Percentiles rank a stretch among this genome's conserved stretches.
Evolutionary conservation across 2,329 filamentous ascomycete species (phyloP).

Genomic region (Aspergillus sp.): DNA sequence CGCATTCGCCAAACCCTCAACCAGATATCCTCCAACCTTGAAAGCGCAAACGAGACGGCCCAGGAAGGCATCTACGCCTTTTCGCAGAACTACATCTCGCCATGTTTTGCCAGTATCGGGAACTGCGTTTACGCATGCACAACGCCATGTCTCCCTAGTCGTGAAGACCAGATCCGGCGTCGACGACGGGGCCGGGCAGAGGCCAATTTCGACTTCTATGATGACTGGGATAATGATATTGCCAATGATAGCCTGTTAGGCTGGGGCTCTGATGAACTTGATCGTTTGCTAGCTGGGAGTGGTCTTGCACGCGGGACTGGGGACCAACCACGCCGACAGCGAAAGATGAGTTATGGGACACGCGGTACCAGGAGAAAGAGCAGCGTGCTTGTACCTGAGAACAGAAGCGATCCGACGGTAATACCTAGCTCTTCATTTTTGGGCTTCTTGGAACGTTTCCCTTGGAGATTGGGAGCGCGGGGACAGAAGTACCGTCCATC

Average conservation of each 20-base stretch:
- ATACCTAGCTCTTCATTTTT: constrained; percentile 80
- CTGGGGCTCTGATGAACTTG: constrained; percentile 81
- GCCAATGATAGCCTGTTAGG: constrained; percentile 56
- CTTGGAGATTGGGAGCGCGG: constrained; percentile 73
- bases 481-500: constrained; percentile 83
- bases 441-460: constrained; percentile 75
- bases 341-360: constrained; percentile 86
- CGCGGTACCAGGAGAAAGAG: constrained; percentile 56
- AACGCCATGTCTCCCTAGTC: constrained; percentile 59
- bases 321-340: constrained; percentile 63
- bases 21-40: constrained; percentile 82
- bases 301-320: constrained; percentile 36
- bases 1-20: constrained; percentile 91
- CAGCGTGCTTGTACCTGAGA: constrained; percentile 44
- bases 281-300: constrained; percentile 68
- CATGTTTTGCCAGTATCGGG: constrained; percentile 65
- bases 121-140: constrained; percentile 63
- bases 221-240: constrained; percentile 79
- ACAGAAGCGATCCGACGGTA: constrained; percentile 67
- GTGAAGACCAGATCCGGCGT: constrained; percentile 66
- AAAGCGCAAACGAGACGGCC: constrained; percentile 84
- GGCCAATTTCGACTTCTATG: constrained; percentile 92
- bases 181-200: constrained; percentile 64
- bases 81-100: constrained; percentile 74
- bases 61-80: constrained; percentile 86